Percentiles rank a stretch among this genome's conserved stretches.
Conservation (phyloP, 257 asterid genomes). For the Solanum verrucosum region DNA sequence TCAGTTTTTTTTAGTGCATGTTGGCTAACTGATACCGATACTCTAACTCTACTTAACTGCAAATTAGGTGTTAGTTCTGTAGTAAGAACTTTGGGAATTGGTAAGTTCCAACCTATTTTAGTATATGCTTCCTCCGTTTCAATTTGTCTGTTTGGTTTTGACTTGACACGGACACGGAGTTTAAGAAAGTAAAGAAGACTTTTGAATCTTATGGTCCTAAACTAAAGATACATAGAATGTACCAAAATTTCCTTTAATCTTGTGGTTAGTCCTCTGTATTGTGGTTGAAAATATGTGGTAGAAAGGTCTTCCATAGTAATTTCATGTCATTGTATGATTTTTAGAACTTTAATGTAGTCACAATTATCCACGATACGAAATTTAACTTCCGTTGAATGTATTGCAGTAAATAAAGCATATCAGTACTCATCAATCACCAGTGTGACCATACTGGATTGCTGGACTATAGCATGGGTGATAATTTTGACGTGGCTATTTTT, state of each 20-base stretch:
- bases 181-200: neutral
- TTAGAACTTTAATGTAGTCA: neutral
- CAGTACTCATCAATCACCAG: conserved; percentile 75
- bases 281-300: neutral
- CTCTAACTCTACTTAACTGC: neutral
- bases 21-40: neutral
- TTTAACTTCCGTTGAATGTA: neutral
- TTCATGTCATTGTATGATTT: neutral
- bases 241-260: too few relatives aligned
- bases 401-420: conserved; percentile 68
- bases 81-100: neutral
- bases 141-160: neutral
- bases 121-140: neutral
- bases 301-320: neutral
- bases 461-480: conserved; percentile 67
- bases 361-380: neutral
- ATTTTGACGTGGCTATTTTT: conserved; percentile 56
- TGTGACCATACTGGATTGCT: conserved; percentile 64
- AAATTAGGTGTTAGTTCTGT: neutral
- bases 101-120: neutral
- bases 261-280: neutral
- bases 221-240: neutral
- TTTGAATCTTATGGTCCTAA: neutral
- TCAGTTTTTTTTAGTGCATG: neutral
- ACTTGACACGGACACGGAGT: neutral